Evolutionary conservation across 495 filamentous ascomycete species (phyloP).

Genomic region (Hyaloscypha hepaticicola): DNA sequence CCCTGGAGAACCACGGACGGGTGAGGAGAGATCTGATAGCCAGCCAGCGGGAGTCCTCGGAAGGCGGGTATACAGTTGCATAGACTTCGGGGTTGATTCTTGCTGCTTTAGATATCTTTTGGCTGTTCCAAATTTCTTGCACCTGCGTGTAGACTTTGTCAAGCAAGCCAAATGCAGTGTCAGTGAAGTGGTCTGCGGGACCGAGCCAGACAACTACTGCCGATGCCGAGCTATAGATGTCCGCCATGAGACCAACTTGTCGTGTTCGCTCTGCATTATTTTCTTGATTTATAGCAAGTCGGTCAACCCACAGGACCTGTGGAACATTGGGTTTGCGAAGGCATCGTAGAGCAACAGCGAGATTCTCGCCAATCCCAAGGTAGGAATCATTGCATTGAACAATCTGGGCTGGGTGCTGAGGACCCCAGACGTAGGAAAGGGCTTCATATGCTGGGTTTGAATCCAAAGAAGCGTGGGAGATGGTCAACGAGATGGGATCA

Average conservation of each 20-base stretch:
- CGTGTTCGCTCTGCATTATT: conserved; percentile 26
- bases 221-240: conserved; percentile 29
- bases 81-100: too few species aligned
- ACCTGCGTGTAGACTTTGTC: neutral
- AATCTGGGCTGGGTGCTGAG: conserved; percentile 10
- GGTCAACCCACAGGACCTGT: conserved; percentile 2
- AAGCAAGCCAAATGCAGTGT: neutral
- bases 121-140: neutral
- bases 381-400: neutral
- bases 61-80: neutral
- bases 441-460: conserved; percentile 6
- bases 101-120: too few species aligned
- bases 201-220: conserved; percentile 30
- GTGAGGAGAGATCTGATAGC: neutral
- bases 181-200: neutral
- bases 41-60: neutral
- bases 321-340: neutral
- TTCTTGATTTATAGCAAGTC: conserved; percentile 32
- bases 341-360: neutral
- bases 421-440: conserved; percentile 18
- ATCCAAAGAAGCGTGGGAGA: neutral
- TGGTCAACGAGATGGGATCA: too few species aligned
- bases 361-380: neutral
- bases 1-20: neutral
- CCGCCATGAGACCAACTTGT: conserved; percentile 28